These are phyloP conservation scores for Lumnitzera racemosa DNA, from an alignment of 345 rosid species.

Conservation along the genomic window DNA sequence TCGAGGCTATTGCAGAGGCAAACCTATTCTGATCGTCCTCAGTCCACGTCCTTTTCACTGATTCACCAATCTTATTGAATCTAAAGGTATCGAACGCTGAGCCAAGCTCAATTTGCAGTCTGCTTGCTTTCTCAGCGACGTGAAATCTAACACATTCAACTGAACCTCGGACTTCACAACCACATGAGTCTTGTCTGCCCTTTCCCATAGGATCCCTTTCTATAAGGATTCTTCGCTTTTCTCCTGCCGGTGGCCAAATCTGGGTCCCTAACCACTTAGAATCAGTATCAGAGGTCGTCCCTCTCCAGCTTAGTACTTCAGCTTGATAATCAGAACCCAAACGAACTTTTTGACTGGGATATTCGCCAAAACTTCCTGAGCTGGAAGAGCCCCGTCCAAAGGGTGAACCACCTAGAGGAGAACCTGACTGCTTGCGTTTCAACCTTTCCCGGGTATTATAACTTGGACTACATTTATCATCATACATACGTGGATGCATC, in stretches of 20 bases:
- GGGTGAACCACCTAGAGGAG: slow-evolving; percentile 10
- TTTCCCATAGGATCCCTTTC: slow-evolving; percentile 87
- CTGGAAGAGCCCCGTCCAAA: slow-evolving; percentile 19
- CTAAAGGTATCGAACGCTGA: slow-evolving; percentile 54
- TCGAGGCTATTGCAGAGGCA: slow-evolving; percentile 30
- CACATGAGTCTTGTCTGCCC: slow-evolving; percentile 75
- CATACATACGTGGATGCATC: slow-evolving; percentile 79
- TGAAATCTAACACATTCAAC: slow-evolving; percentile 74
- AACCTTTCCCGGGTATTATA: slow-evolving; percentile 75
- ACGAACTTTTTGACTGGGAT: slow-evolving; percentile 27
- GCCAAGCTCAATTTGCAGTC: slow-evolving; percentile 59
- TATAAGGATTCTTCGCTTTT: slow-evolving; percentile 28
- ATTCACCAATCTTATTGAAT: slow-evolving; percentile 72
- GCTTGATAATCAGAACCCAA: slow-evolving; percentile 70
- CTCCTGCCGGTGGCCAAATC: slow-evolving; percentile 59
- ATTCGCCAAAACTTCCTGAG: slow-evolving; percentile 26
- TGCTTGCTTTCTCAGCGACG: slow-evolving; percentile 33
- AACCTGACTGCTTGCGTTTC: slow-evolving; percentile 21
- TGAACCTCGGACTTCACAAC: slow-evolving; percentile 60
- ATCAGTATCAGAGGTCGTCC: slow-evolving; percentile 39
- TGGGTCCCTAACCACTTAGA: slow-evolving; percentile 69
- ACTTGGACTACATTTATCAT: slow-evolving; percentile 45
- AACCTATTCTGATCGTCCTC: slow-evolving; percentile 46
- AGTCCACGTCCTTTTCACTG: slow-evolving; percentile 44
- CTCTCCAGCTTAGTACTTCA: slow-evolving; percentile 63